Evolutionary conservation across 2,329 filamentous ascomycete genomes (phyloP).

Genomic region (Lachnellula willkommii): DNA sequence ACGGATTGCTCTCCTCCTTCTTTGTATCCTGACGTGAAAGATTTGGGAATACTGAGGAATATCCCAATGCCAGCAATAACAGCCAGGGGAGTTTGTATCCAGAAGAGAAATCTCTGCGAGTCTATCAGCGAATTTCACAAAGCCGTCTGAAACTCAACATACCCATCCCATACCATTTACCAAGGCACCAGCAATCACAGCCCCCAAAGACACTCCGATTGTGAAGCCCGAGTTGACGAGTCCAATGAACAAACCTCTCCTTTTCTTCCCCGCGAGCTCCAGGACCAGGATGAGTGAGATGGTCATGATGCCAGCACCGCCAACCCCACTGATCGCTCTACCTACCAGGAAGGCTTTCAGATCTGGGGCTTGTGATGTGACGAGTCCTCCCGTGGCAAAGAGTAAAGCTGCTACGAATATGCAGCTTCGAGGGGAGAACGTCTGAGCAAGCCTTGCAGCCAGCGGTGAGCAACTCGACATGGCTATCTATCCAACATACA

Average conservation of each 20-base stretch:
- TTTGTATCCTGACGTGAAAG: conserved; percentile 33
- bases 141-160: conserved; percentile 27
- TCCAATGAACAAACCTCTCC: conserved; percentile 68
- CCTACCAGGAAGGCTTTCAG: conserved; percentile 64
- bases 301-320: conserved; percentile 66
- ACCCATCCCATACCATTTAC: conserved; percentile 65
- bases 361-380: conserved; percentile 56
- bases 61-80: conserved; percentile 57
- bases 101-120: conserved; percentile 66
- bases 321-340: conserved; percentile 61
- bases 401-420: conserved; percentile 56
- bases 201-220: conserved; percentile 64
- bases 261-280: conserved; percentile 62
- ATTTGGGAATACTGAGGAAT: conserved; percentile 58
- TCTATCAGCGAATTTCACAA: conserved; percentile 5
- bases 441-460: conserved; percentile 64
- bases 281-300: conserved; percentile 70
- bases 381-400: conserved; percentile 55
- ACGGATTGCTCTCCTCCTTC: conserved; percentile 35
- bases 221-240: conserved; percentile 70
- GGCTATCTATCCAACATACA: conserved; percentile 40
- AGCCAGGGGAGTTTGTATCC: conserved; percentile 61
- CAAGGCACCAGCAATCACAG: conserved; percentile 62
- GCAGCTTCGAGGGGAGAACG: conserved; percentile 65
- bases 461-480: conserved; percentile 59